Evolutionary conservation across 345 rosid species (phyloP).

Genomic region (Lenwebbia sp.): DNA sequence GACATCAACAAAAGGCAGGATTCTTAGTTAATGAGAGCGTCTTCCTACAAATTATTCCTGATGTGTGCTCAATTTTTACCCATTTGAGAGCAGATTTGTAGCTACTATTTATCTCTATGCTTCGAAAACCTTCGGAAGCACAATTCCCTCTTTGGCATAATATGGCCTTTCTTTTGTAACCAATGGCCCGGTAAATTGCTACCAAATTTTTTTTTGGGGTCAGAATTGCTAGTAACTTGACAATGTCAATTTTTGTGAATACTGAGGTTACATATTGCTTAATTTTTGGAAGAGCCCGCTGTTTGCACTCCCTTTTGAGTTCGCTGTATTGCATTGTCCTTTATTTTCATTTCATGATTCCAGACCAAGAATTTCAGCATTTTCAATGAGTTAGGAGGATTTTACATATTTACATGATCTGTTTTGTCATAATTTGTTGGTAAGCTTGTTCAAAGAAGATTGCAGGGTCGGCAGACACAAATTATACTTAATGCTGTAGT

Average conservation of each 20-base stretch:
- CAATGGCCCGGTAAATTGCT: neutral
- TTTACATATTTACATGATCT: no score
- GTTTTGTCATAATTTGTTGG: no score
- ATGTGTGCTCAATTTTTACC: neutral
- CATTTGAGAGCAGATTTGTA: neutral
- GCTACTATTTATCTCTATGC: neutral
- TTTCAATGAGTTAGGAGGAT: neutral
- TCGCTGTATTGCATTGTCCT: neutral
- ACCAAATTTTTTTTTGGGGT: neutral
- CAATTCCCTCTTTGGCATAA: neutral
- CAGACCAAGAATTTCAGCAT: neutral
- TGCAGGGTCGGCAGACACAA: no score
- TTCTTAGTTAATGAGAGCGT: neutral
- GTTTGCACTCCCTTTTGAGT: neutral
- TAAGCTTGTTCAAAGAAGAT: no score
- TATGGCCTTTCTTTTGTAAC: neutral
- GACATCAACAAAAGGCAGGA: neutral
- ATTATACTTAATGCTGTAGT: neutral
- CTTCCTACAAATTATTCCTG: neutral
- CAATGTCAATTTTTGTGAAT: neutral
- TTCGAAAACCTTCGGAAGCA: neutral
- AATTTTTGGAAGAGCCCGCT: neutral
- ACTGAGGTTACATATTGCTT: neutral
- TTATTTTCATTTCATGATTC: neutral
- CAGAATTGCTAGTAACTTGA: neutral